Conservation (phyloP, 768 basidiomycete species). For the Pleurotus eryngii region DNA sequence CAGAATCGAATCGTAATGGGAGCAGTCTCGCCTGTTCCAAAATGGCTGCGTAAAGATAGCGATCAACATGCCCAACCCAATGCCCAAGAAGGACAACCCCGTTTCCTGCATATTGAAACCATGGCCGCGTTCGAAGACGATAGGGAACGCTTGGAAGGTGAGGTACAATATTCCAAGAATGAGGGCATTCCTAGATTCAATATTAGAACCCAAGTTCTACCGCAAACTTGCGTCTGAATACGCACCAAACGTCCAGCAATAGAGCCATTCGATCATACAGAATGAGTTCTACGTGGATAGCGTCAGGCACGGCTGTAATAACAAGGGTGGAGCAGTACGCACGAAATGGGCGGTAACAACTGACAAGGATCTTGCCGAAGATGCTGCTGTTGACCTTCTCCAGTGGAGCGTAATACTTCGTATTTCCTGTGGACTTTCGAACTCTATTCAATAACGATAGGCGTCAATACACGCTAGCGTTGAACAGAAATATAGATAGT, state of each 20-base stretch:
- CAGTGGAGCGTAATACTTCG: constrained; percentile 53
- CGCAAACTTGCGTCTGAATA: constrained; percentile 14
- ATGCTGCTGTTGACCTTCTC: constrained; percentile 50
- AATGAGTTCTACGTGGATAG: constrained; percentile 46
- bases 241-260: constrained; percentile 66
- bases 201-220: constrained; percentile 41
- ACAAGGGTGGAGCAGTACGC: constrained; percentile 21
- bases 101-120: constrained; percentile 48
- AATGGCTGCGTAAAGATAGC: constrained; percentile 49
- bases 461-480: neutral
- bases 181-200: constrained; percentile 50
- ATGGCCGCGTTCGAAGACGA: constrained; percentile 46
- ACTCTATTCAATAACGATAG: constrained; percentile 31
- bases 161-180: constrained; percentile 62
- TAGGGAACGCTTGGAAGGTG: constrained; percentile 59
- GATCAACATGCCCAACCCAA: constrained; percentile 53
- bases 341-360: constrained; percentile 74
- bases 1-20: neutral
- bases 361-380: constrained; percentile 44
- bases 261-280: constrained; percentile 74
- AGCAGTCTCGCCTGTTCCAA: constrained; percentile 47
- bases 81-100: constrained; percentile 59
- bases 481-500: neutral
- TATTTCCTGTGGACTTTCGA: constrained; percentile 53
- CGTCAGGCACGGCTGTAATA: neutral